phyloP scores from a whole-genome alignment of 176 grass and related monocot genomes.

The Rhipidocladum racemiflorum region DNA sequence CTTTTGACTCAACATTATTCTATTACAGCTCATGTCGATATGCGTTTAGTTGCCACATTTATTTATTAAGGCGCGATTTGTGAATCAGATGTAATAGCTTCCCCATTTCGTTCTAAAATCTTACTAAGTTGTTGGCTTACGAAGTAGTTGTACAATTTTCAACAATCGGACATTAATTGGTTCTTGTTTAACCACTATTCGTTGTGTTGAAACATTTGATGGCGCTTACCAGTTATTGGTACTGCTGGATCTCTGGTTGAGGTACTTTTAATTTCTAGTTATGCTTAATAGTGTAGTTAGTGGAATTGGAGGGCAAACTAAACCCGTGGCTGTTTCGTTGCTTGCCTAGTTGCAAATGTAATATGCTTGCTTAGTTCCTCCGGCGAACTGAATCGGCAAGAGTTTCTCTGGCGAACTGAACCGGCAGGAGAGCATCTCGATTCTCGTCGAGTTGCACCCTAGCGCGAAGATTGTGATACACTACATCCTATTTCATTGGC shows the following conservation, averaged over 20 bases:
- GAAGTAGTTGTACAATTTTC: neutral
- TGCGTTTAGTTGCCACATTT: neutral
- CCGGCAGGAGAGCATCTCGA: no score
- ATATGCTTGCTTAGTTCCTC: neutral
- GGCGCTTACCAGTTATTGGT: neutral
- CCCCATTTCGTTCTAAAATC: neutral
- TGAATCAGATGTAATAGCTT: neutral
- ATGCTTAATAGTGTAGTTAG: neutral
- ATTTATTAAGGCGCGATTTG: neutral
- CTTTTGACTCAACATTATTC: neutral
- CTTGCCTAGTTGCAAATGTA: no score
- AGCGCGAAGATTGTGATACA: no score
- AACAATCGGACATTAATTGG: neutral
- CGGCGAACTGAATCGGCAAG: no score
- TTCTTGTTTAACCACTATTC: neutral
- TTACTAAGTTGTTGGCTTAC: neutral
- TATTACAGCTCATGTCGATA: neutral
- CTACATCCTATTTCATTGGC: no score
- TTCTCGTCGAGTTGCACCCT: no score
- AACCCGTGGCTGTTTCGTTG: neutral
- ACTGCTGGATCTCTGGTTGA: neutral
- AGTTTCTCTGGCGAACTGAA: no score
- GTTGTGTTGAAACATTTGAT: neutral
- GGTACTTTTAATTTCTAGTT: neutral
- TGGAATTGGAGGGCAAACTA: neutral